Conservation (phyloP, 163 green algal species). For the Botryococcus braunii region DNA sequence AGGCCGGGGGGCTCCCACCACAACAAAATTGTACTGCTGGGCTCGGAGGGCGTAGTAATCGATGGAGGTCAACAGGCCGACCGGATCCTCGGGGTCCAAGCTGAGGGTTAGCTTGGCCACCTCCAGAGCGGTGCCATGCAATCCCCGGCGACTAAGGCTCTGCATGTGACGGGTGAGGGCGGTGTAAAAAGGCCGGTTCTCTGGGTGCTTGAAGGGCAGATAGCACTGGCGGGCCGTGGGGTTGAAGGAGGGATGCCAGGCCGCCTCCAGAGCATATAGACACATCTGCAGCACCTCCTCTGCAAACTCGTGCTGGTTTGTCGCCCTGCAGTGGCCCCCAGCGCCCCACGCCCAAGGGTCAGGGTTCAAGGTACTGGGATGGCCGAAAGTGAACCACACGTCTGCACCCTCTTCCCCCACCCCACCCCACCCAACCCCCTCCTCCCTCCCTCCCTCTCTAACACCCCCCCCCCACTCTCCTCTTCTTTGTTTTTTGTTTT, state of each 20-base stretch:
- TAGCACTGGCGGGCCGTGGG: conserved; percentile 30
- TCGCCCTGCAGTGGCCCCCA: conserved; percentile 11
- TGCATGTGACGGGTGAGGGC: conserved; percentile 77
- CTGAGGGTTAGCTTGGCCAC: conserved; percentile 83
- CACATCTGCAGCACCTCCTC: conserved; percentile 66
- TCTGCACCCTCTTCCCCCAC: no score
- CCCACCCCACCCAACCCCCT: no score
- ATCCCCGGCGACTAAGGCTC: conserved; percentile 66
- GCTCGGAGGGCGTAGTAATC: conserved; percentile 82
- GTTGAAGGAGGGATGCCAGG: conserved; percentile 35
- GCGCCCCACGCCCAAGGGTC: no score
- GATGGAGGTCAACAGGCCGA: conserved; percentile 66
- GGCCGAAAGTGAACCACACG: no score
- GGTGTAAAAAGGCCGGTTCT: conserved; percentile 73
- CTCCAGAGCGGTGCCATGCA: conserved; percentile 86
- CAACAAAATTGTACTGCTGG: conserved; percentile 36
- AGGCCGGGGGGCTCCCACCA: conserved; percentile 10
- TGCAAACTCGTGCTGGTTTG: conserved; percentile 42
- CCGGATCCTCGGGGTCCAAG: conserved; percentile 70
- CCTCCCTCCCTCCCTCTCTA: no score
- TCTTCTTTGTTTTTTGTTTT: no score
- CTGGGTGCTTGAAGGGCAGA: conserved; percentile 45
- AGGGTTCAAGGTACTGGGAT: no score
- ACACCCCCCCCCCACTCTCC: no score
- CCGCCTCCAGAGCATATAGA: conserved; percentile 63